Conservation (phyloP, 2,329 filamentous ascomycete genomes). For the Aspergillus piperis region DNA sequence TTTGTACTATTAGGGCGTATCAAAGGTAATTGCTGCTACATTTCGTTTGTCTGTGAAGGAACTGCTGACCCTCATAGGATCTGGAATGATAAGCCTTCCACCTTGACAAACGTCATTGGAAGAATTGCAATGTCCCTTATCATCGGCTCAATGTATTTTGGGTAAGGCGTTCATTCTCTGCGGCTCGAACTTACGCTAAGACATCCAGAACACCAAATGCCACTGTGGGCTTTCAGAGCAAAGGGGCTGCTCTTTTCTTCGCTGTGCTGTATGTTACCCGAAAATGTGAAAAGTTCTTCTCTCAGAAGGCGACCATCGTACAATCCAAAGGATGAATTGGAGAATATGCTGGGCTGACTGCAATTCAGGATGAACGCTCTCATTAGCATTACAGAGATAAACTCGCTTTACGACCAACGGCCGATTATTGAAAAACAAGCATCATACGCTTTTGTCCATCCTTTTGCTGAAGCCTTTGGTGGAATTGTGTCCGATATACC, state of each 20-base stretch:
- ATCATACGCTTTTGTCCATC: slow-evolving; percentile 86
- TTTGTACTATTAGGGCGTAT: slow-evolving; percentile 83
- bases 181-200: slow-evolving; percentile 11
- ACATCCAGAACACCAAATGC: slow-evolving; percentile 69
- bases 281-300: too few relatives aligned
- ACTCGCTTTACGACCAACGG: slow-evolving; percentile 84
- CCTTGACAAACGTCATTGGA: slow-evolving; percentile 64
- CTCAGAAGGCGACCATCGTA: too few relatives aligned
- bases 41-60: background rate
- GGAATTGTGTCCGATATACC: slow-evolving; percentile 87
- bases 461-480: slow-evolving; percentile 79
- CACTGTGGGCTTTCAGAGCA: slow-evolving; percentile 74
- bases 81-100: slow-evolving; percentile 73
- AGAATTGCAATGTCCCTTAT: slow-evolving; percentile 77
- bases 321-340: too few relatives aligned
- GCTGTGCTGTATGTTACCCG: slow-evolving; percentile 63
- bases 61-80: slow-evolving; percentile 50
- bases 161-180: slow-evolving; percentile 16
- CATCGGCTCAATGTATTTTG: slow-evolving; percentile 60
- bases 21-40: slow-evolving; percentile 52
- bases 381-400: slow-evolving; percentile 70
- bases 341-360: background rate
- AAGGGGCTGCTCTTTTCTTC: slow-evolving; percentile 81
- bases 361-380: slow-evolving; percentile 53
- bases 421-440: slow-evolving; percentile 90